A percentile compares a stretch with the other conserved stretches of the same genome.
phyloP scores from a whole-genome alignment of 179 eudicot genomes.

The Beta macrorhiza region DNA sequence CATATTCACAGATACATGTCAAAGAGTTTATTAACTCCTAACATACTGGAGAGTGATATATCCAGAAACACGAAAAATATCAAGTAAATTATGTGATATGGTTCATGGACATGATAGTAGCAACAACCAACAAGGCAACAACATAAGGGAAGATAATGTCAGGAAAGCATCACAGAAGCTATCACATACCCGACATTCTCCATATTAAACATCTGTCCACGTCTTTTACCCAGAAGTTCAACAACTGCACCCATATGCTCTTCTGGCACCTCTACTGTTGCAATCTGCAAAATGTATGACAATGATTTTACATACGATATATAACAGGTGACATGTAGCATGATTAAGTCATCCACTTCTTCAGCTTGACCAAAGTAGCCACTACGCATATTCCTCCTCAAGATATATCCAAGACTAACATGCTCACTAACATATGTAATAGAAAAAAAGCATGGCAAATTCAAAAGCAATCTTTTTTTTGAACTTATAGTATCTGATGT shows the following conservation, averaged over 20 bases:
- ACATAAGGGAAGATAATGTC: neutral
- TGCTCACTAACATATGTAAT: neutral
- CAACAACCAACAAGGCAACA: neutral
- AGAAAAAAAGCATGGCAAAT: neutral
- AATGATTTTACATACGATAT: conserved; percentile 8
- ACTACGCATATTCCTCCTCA: conserved; percentile 9
- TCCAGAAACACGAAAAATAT: neutral
- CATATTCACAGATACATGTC: neutral
- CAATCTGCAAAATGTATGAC: conserved; percentile 56
- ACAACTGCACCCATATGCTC: conserved; percentile 90
- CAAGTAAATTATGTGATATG: neutral
- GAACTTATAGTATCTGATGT: neutral
- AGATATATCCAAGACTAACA: neutral
- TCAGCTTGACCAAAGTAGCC: conserved; percentile 1
- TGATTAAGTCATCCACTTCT: neutral
- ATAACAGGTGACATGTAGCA: neutral
- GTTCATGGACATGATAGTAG: neutral
- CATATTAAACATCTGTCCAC: conserved; percentile 96
- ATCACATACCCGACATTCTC: conserved; percentile 75
- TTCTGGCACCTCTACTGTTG: conserved; percentile 93
- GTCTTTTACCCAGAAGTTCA: conserved; percentile 96
- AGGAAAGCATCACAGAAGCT: conserved; percentile 3
- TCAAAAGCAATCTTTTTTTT: neutral
- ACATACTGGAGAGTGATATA: neutral
- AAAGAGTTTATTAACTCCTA: neutral